Conservation (phyloP, 192 early-diverging fungal genomes). For the Lunasporangiospora selenospora region DNA sequence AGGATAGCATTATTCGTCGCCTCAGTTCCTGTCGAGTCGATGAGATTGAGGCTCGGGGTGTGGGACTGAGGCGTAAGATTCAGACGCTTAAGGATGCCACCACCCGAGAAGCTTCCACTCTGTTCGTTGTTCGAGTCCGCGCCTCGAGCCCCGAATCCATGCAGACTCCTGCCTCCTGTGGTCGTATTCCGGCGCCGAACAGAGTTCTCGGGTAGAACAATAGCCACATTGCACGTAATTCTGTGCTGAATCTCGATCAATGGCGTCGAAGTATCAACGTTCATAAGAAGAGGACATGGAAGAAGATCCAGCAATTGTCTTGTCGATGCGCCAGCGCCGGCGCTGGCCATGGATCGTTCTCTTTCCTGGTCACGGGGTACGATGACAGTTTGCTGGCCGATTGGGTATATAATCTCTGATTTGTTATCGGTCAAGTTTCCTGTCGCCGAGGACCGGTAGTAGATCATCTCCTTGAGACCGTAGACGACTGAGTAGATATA, state of each 20-base stretch:
- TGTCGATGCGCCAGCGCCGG: conserved; percentile 45
- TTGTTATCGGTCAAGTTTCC: conserved; percentile 44
- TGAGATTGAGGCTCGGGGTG: conserved; percentile 20
- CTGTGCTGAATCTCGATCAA: conserved; percentile 40
- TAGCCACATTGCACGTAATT: conserved; percentile 38
- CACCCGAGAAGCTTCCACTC: conserved; percentile 25
- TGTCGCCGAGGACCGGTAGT: conserved; percentile 42
- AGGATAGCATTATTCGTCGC: conserved; percentile 36
- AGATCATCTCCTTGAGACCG: conserved; percentile 39
- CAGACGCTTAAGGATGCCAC: conserved; percentile 31
- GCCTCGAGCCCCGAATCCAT: neutral
- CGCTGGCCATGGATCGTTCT: conserved; percentile 39
- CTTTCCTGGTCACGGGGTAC: conserved; percentile 33
- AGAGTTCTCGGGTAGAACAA: conserved; percentile 28
- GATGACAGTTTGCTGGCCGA: conserved; percentile 46
- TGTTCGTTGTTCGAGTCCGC: neutral
- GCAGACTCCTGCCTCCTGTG: conserved; percentile 5
- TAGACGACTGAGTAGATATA: conserved; percentile 45
- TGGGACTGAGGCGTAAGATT: conserved; percentile 26
- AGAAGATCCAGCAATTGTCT: conserved; percentile 39
- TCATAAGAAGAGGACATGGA: conserved; percentile 31
- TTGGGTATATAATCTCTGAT: conserved; percentile 46
- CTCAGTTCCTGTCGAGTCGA: conserved; percentile 30
- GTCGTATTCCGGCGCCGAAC: conserved; percentile 8
- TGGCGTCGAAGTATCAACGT: conserved; percentile 33